Conservation (phyloP, 2,329 filamentous ascomycete species). For the Neonectria faginata region DNA sequence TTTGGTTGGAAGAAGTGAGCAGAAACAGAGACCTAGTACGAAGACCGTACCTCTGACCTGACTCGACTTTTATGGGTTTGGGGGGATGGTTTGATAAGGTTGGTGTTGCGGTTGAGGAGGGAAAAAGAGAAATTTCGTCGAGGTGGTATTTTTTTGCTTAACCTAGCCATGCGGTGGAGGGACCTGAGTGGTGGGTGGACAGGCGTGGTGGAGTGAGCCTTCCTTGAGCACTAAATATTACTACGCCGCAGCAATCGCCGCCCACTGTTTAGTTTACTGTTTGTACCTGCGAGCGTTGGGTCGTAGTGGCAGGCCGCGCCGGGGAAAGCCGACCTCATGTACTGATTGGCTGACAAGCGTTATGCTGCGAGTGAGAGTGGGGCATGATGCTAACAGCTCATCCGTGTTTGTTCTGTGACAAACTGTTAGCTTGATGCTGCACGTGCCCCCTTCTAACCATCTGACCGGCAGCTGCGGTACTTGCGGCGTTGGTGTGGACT, state of each 20-base stretch:
- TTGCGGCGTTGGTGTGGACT: slow-evolving; percentile 32
- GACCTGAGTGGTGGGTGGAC: slow-evolving; percentile 26
- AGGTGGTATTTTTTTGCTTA: slow-evolving; percentile 51
- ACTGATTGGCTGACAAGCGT: slow-evolving; percentile 17
- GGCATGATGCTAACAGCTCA: slow-evolving; percentile 34
- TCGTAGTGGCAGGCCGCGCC: slow-evolving; percentile 5
- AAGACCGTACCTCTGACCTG: slow-evolving; percentile 69
- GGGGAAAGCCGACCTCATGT: slow-evolving; percentile 24
- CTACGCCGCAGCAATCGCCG: slow-evolving; percentile 18
- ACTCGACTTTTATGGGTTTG: slow-evolving; percentile 59
- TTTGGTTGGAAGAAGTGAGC: slow-evolving; percentile 63
- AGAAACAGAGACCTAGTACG: slow-evolving; percentile 71
- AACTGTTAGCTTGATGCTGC: slow-evolving; percentile 25
- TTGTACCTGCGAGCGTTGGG: slow-evolving; percentile 16
- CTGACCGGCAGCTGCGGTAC: slow-evolving; percentile 38
- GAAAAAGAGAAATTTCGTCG: slow-evolving; percentile 55
- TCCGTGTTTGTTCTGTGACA: background rate
- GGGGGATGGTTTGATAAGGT: slow-evolving; percentile 60
- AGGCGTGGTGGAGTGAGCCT: slow-evolving; percentile 39
- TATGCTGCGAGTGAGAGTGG: slow-evolving; percentile 23
- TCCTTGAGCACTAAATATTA: slow-evolving; percentile 1
- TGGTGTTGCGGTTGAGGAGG: slow-evolving; percentile 60
- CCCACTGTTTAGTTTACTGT: slow-evolving; percentile 17
- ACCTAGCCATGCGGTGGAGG: slow-evolving; percentile 45
- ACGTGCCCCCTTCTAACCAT: slow-evolving; percentile 39